These are phyloP conservation scores for Leccinum subtestaceum DNA, from an alignment of 768 basidiomycete species.

Conservation along the genomic window DNA sequence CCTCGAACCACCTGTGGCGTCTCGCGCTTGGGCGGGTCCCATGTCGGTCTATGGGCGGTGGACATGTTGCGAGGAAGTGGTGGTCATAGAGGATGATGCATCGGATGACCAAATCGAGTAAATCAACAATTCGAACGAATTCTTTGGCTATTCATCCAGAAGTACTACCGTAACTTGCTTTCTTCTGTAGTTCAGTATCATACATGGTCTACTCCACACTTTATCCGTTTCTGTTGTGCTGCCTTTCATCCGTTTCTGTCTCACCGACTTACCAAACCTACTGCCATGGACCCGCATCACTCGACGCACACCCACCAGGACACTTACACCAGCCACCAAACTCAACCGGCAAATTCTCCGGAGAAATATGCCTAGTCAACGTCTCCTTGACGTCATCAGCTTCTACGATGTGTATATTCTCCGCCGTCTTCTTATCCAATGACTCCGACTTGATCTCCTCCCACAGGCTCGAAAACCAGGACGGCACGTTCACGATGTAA, in stretches of 20 bases:
- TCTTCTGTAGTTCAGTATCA: too few species aligned
- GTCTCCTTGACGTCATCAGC: constrained; percentile 60
- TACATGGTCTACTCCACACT: too few species aligned
- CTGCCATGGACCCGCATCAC: constrained; percentile 55
- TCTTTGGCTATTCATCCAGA: too few species aligned
- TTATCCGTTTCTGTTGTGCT: too few species aligned
- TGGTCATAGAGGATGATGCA: not conserved
- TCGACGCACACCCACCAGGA: constrained; percentile 76
- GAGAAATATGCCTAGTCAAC: constrained; percentile 77
- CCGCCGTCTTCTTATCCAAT: constrained; percentile 92
- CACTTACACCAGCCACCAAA: constrained; percentile 84
- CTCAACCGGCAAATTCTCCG: constrained; percentile 79
- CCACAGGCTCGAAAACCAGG: constrained; percentile 90
- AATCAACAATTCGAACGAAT: not conserved
- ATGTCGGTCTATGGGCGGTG: constrained; percentile 92
- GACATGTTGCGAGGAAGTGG: constrained; percentile 51
- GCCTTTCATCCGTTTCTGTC: too few species aligned
- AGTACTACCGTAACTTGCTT: too few species aligned
- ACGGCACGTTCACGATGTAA: constrained; percentile 98
- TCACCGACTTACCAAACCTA: too few species aligned
- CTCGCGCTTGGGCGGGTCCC: constrained; percentile 96
- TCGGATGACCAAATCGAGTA: not conserved
- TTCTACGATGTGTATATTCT: constrained; percentile 88
- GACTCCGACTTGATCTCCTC: constrained; percentile 75
- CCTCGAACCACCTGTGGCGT: constrained; percentile 87